A percentile compares a stretch with the other conserved stretches of the same genome.
These are phyloP conservation scores for Nematodospora anomalae DNA, from an alignment of 1,139 yeast species.

Conservation along the genomic window DNA sequence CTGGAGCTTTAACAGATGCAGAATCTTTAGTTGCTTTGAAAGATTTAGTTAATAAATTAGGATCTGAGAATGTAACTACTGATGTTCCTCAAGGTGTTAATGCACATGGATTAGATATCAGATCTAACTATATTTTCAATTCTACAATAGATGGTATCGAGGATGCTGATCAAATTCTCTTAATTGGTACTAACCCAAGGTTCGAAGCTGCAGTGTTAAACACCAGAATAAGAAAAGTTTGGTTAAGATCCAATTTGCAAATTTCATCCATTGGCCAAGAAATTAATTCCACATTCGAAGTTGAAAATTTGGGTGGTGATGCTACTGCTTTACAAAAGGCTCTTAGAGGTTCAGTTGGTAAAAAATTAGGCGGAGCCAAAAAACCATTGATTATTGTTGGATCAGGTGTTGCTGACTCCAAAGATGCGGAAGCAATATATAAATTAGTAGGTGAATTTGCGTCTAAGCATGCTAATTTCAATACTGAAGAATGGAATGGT, in stretches of 20 bases:
- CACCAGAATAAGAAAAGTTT: constrained; percentile 79
- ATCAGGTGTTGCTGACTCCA: constrained; percentile 72
- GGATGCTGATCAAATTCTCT: constrained; percentile 75
- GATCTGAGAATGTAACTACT: constrained; percentile 78
- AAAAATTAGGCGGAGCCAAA: constrained; percentile 64
- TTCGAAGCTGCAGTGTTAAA: constrained; percentile 89
- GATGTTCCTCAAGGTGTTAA: constrained; percentile 65
- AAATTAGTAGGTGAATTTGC: constrained; percentile 66
- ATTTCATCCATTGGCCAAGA: constrained; percentile 73
- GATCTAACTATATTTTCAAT: constrained; percentile 81
- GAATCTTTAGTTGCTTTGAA: constrained; percentile 81
- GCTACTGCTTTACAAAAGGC: constrained; percentile 61
- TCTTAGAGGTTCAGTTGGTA: constrained; percentile 67
- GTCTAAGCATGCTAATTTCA: constrained; percentile 56
- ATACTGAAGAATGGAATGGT: constrained; percentile 80
- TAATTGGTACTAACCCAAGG: constrained; percentile 86
- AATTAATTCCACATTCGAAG: constrained; percentile 75
- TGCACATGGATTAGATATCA: constrained; percentile 70
- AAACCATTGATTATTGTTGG: constrained; percentile 82
- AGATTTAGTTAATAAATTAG: constrained; percentile 74
- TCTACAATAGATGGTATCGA: constrained; percentile 79
- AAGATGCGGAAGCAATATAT: constrained; percentile 64
- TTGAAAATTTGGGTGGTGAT: constrained; percentile 63
- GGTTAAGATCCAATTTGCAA: constrained; percentile 70
- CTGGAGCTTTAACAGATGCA: constrained; percentile 82